Evolutionary conservation across 2,329 filamentous ascomycete genomes (phyloP).

Genomic region (Stagonosporopsis rhizophila): DNA sequence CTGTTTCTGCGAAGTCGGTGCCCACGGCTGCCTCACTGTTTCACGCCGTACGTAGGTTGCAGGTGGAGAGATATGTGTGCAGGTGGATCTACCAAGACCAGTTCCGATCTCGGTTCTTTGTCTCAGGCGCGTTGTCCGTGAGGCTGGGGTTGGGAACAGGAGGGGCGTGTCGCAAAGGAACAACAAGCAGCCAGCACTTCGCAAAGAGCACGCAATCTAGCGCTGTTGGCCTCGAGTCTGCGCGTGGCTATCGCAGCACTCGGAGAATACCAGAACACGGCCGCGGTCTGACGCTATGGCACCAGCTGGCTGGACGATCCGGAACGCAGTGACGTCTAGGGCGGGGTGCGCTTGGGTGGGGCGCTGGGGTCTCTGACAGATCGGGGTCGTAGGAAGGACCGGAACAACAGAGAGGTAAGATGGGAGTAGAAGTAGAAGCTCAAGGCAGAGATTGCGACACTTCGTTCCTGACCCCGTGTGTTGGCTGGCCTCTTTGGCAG

Average conservation of each 20-base stretch:
- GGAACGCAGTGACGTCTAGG: slow-evolving; percentile 32
- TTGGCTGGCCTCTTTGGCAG: slow-evolving; percentile 30
- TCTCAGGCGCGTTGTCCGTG: slow-evolving; percentile 12
- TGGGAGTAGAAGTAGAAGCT: slow-evolving; percentile 15
- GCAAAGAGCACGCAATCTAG: slow-evolving; percentile 3
- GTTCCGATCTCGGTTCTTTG: slow-evolving; percentile 35
- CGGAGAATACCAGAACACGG: slow-evolving; percentile 27
- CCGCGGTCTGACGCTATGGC: slow-evolving; percentile 26
- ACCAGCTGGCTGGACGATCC: slow-evolving; percentile 27
- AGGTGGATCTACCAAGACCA: slow-evolving; percentile 34
- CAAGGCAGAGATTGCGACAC: slow-evolving; percentile 23
- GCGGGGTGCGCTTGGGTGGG: slow-evolving; percentile 19
- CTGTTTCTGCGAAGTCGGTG: slow-evolving; percentile 23
- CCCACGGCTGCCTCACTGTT: slow-evolving; percentile 9
- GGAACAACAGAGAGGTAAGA: slow-evolving; percentile 13
- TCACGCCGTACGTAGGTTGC: slow-evolving; percentile 22
- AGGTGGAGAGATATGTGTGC: slow-evolving; percentile 36
- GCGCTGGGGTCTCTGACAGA: slow-evolving; percentile 11
- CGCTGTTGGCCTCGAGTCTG: slow-evolving; percentile 1
- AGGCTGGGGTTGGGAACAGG: slow-evolving; percentile 1
- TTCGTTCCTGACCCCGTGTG: slow-evolving; percentile 34
- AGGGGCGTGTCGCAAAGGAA: slow-evolving; percentile 2
- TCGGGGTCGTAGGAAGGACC: slow-evolving; percentile 11
- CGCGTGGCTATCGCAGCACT: slow-evolving; percentile 22
- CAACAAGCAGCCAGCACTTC: slow-evolving; percentile 1